Evolutionary conservation across 345 rosid species (phyloP).

Genomic region (Eucalyptus shirleyi): DNA sequence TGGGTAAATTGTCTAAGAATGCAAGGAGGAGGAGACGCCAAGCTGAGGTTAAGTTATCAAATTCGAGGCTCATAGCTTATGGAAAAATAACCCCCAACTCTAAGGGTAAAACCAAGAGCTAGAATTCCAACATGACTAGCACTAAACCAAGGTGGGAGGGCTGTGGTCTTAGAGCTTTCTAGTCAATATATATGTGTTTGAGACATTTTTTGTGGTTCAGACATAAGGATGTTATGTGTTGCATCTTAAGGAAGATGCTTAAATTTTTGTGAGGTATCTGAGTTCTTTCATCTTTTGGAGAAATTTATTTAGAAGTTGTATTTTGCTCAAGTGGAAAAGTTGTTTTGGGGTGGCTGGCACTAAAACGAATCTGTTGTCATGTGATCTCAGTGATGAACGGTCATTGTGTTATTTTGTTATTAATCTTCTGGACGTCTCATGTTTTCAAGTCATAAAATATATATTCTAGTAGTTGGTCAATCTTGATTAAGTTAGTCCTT

Average conservation of each 20-base stretch:
- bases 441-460: neutral
- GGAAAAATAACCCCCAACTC: conserved; percentile 30
- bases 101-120: conserved; percentile 5
- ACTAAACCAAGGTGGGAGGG: neutral
- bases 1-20: conserved; percentile 24
- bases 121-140: neutral
- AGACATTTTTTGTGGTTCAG: neutral
- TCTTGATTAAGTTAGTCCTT: neutral
- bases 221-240: neutral
- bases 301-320: neutral
- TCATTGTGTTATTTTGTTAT: neutral
- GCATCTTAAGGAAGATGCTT: neutral
- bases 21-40: conserved; percentile 55
- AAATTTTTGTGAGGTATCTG: neutral
- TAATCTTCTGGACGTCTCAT: neutral
- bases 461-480: neutral
- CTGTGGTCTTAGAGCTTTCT: neutral
- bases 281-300: neutral
- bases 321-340: neutral
- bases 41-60: conserved; percentile 37
- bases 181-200: neutral
- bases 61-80: conserved; percentile 54
- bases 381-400: neutral
- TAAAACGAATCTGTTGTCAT: neutral
- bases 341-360: neutral